phyloP scores from a whole-genome alignment of 2,329 filamentous ascomycete genomes.

The Thielaviopsis ethacetica region DNA sequence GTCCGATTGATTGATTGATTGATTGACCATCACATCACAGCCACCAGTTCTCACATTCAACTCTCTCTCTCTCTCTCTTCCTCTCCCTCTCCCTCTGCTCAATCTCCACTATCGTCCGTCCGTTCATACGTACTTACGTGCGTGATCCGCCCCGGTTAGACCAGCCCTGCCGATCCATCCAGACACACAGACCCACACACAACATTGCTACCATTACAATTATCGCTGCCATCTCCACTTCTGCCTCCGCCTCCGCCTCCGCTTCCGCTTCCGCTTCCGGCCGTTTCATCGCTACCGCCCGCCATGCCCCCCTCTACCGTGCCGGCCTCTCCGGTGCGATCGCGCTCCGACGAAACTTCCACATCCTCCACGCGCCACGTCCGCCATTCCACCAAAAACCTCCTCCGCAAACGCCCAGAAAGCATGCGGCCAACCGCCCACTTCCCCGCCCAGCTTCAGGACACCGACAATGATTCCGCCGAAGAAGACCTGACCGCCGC shows the following conservation, averaged over 20 bases:
- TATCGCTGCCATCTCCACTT: background rate
- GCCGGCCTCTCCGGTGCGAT: background rate
- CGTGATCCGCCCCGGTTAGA: background rate
- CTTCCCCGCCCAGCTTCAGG: conserved; percentile 36
- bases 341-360: background rate
- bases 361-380: background rate
- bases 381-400: background rate
- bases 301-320: background rate
- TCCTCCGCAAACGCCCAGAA: conserved; percentile 2
- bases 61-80: too few species aligned
- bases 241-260: background rate
- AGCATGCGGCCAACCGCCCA: conserved; percentile 16
- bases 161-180: background rate
- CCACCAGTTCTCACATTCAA: too few species aligned
- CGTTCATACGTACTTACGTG: too few species aligned
- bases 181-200: background rate
- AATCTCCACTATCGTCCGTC: too few species aligned
- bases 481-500: conserved; percentile 32
- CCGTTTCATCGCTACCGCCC: too few species aligned
- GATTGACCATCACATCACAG: too few species aligned
- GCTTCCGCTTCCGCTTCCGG: background rate
- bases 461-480: conserved; percentile 30
- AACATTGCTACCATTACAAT: background rate
- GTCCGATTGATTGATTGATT: too few species aligned
- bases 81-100: too few species aligned